Conservation (phyloP, 352 stramenopile species). For the Pythium chondricola region DNA sequence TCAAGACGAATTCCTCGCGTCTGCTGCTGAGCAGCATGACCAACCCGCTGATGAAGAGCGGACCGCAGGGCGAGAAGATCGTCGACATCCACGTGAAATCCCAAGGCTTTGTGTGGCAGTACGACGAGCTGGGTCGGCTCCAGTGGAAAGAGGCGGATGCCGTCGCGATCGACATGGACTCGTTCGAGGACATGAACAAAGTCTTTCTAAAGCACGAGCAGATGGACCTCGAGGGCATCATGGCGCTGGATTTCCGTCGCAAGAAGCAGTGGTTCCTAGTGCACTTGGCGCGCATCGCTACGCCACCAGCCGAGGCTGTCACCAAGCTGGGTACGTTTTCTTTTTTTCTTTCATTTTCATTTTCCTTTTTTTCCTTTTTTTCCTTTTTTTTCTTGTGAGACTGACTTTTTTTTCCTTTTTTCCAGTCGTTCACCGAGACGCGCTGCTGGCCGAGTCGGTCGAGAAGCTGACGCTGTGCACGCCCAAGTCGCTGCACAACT, state of each 20-base stretch:
- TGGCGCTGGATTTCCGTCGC: constrained; percentile 65
- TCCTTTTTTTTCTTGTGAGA: background rate
- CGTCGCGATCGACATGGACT: constrained; percentile 68
- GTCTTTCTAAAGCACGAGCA: constrained; percentile 30
- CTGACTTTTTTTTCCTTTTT: background rate
- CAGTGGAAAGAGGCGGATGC: constrained; percentile 57
- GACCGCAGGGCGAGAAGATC: constrained; percentile 45
- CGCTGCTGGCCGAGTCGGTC: constrained; percentile 51
- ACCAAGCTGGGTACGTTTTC: constrained; percentile 51
- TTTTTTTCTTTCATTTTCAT: background rate
- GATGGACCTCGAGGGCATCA: constrained; percentile 71
- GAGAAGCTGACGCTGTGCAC: constrained; percentile 30
- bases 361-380: background rate
- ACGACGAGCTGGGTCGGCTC: constrained; percentile 41
- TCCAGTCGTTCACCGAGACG: constrained; percentile 46
- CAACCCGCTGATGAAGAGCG: constrained; percentile 19
- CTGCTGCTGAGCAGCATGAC: constrained; percentile 3
- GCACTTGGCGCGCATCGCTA: constrained; percentile 56
- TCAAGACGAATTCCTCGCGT: constrained; percentile 10
- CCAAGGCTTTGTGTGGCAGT: constrained; percentile 67
- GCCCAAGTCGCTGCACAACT: constrained; percentile 45
- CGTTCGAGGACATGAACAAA: constrained; percentile 35
- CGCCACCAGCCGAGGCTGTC: constrained; percentile 51
- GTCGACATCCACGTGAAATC: constrained; percentile 55
- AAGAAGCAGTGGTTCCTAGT: constrained; percentile 85